Evolutionary conservation across 306 rosid genomes (phyloP).

Genomic region (Psophocarpus tetragonolobus): DNA sequence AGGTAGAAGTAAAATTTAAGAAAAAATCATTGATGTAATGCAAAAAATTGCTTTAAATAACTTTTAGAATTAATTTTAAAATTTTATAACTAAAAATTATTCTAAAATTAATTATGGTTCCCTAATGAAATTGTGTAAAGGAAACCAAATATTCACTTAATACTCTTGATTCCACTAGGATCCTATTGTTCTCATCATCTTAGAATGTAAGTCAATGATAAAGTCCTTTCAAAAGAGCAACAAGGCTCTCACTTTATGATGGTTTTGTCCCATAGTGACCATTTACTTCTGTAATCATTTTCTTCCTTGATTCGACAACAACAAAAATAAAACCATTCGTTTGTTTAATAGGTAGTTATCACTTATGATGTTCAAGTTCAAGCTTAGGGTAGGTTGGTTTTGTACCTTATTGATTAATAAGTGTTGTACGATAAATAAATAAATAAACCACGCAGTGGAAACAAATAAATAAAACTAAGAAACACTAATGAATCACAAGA

Average conservation of each 20-base stretch:
- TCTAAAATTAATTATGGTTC: too few relatives aligned
- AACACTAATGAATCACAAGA: background rate
- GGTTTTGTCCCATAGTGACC: background rate
- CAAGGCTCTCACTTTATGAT: background rate
- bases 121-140: too few relatives aligned
- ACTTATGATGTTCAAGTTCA: too few relatives aligned
- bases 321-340: too few relatives aligned
- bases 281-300: background rate
- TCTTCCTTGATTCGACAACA: background rate
- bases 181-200: background rate
- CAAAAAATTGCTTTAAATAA: too few relatives aligned
- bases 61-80: too few relatives aligned
- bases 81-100: too few relatives aligned
- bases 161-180: background rate
- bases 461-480: background rate
- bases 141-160: too few relatives aligned
- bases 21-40: too few relatives aligned
- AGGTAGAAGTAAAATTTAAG: too few relatives aligned
- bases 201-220: background rate
- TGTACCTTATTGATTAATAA: constrained; percentile 16
- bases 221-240: background rate
- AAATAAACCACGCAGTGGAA: background rate
- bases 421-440: background rate
- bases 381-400: constrained; percentile 19
- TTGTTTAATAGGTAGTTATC: background rate